Conservation (phyloP, 225 moss, liverwort and hornwort genomes). For the Ulota crispa region DNA sequence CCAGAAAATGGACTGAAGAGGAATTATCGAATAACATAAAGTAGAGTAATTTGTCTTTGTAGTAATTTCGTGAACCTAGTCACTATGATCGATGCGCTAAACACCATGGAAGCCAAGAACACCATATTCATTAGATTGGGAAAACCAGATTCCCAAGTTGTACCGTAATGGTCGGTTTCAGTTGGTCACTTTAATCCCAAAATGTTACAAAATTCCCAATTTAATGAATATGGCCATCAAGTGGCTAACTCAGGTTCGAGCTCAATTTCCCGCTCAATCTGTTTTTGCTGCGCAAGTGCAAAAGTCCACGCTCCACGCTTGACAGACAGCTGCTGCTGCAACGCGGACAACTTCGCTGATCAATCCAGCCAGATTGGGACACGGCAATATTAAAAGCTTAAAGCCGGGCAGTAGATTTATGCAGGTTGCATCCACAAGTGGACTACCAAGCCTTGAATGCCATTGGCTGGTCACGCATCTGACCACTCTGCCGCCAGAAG, state of each 20-base stretch:
- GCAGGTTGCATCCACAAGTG: neutral
- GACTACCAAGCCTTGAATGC: neutral
- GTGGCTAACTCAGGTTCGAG: neutral
- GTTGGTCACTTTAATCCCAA: too few relatives aligned
- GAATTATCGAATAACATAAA: neutral
- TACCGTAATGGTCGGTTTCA: too few relatives aligned
- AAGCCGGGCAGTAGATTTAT: neutral
- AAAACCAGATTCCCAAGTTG: too few relatives aligned
- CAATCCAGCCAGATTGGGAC: neutral
- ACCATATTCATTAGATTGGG: too few relatives aligned
- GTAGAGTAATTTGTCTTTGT: neutral
- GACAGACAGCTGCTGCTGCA: neutral
- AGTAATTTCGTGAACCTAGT: neutral
- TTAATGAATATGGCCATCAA: too few relatives aligned
- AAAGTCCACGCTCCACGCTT: slow-evolving; percentile 30
- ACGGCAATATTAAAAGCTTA: neutral
- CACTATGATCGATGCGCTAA: neutral
- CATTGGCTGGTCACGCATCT: neutral
- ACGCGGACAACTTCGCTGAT: slow-evolving; percentile 15
- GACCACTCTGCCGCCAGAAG: slow-evolving; percentile 22
- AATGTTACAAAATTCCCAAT: too few relatives aligned
- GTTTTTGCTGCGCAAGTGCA: slow-evolving; percentile 13
- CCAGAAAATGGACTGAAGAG: neutral
- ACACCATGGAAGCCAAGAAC: neutral
- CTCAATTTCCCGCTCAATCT: neutral